Base-by-base conservation (phyloP, 148 eudicot species). In the Persicaria maculosa region DNA sequence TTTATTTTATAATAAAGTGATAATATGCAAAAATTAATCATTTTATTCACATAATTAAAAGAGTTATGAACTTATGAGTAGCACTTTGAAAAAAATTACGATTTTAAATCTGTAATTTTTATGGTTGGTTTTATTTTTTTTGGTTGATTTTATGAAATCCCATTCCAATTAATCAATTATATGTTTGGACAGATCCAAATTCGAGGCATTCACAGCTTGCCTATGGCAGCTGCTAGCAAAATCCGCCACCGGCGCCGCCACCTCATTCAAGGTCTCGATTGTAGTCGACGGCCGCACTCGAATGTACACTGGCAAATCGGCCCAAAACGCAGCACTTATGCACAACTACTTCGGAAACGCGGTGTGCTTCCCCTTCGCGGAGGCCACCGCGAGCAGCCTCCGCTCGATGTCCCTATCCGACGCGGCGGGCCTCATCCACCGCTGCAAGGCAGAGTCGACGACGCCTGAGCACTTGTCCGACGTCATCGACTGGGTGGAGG, bases 401-500 rank as follows among this genome's bases (percentile, higher is more conserved):
- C 75, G 68, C 1, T 79, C 83, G 5, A 80, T 75, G 75, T 72
- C 93, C 52, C 44, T 92, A 15, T 72, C 76, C 65, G 58, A 72
- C 70, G 81, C 83, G 15, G 82, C 85, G 0, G 40, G 74, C 11
- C 44, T 31, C 14, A 84, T 92, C 14, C 88, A 87, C 10, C 79
- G 76, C 19, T 87, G 83, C 68, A 50, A 90, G 19, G 67, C 73
- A 48, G 17, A n/a, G 4, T 84, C 89, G 0, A 46, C 43, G 47
- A 87, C 78, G 1, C 85, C 85, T 47, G 88, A 88, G 1, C 97
- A 92, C 62, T 92, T 90, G 72, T 65, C 84, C 72, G 91, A 83
- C 31, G 79, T 92, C 7, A 74, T 90, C 10, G 93, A 92, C 59
- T 88, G 89, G 91, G 96, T 90, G 72, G 91, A 90, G 83, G 77